Base-by-base conservation (phyloP, 192 early-diverging fungal genomes). In the Mortierella claussenii region DNA sequence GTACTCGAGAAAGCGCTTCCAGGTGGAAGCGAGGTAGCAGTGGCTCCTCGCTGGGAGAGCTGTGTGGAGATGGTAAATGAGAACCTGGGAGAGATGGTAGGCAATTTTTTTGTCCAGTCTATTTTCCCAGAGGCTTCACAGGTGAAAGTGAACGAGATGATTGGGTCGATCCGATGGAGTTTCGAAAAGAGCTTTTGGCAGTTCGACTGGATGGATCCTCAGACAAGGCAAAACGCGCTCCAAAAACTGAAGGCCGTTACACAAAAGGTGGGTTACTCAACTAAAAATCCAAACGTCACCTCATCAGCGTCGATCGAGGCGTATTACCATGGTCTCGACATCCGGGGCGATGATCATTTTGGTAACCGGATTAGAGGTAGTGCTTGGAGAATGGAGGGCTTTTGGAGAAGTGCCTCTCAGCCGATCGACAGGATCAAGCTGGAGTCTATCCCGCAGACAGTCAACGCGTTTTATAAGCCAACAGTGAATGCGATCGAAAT, bases 381-480 rank as follows among this genome's bases (percentile, higher is more conserved):
- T 13, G 1, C 42, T 13, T 81, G 48, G 55, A 21, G 17, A 20
- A 51, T 61, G 3, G 34, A 40, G 31, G 27, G 69, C 69, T n/a
- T n/a, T n/a, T n/a, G n/a, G 63, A 31, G 78, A 10, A 58, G 80
- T 40, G 24, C 82, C 9, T 55, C 65, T 8, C 62, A 76, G 21
- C 34, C 63, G 2, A 56, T 78, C 6, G 66, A 86, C 43, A 47
- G 57, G 30, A 33, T 27, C 6, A 45, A 63, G 40, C 76, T 81
- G 80, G 55, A 52, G 4, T 73, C 78, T 78, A 78, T 68, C 17
- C 78, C 82, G 1, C 73, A 82, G 28, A 82, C 69, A 15, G 82
- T 86, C 21, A 86, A 86, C 64, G 84, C 84, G 2, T 86, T 80
- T 33, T 86, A 82, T 42, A 82, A 73, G 27, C 84, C 82, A 24